These are phyloP conservation scores for Lasiosphaeriaceae sp. DNA, from an alignment of 495 filamentous ascomycete species.

Conservation along the genomic window DNA sequence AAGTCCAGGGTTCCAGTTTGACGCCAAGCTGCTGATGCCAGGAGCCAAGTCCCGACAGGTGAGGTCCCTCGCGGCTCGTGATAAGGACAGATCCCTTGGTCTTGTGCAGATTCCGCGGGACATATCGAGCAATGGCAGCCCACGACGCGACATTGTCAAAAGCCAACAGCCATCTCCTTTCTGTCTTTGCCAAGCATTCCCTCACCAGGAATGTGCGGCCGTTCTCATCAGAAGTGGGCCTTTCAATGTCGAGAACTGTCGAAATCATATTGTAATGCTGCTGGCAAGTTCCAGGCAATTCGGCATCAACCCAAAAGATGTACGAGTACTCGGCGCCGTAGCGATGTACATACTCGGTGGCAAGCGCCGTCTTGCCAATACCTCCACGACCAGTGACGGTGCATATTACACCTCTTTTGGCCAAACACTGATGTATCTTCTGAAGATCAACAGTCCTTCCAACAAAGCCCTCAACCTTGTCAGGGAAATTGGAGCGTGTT, in stretches of 20 bases:
- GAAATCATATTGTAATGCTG: not conserved
- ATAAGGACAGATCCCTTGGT: constrained; percentile 20
- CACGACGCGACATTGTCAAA: constrained; percentile 24
- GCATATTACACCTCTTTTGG: constrained; percentile 18
- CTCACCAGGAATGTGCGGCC: constrained; percentile 8
- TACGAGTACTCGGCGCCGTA: constrained; percentile 10
- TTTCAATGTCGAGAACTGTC: not conserved
- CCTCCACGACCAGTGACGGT: constrained; percentile 21
- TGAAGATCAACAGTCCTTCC: constrained; percentile 5
- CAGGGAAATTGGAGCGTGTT: not conserved
- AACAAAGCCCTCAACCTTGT: constrained; percentile 1
- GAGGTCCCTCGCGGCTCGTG: constrained; percentile 10
- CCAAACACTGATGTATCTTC: constrained; percentile 6
- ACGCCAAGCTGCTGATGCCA: not conserved
- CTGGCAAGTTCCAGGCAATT: constrained; percentile 9
- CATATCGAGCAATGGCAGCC: constrained; percentile 11
- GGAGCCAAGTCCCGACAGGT: not conserved
- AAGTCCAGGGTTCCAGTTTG: not conserved
- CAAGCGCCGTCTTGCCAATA: constrained; percentile 21
- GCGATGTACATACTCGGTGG: constrained; percentile 19
- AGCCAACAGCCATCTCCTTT: constrained; percentile 21
- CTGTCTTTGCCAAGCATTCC: constrained; percentile 11
- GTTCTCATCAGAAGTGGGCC: not conserved
- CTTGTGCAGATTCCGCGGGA: constrained; percentile 13
- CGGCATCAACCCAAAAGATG: constrained; percentile 25